phyloP scores from a whole-genome alignment of 345 rosid species.

The Passiflora organensis region DNA sequence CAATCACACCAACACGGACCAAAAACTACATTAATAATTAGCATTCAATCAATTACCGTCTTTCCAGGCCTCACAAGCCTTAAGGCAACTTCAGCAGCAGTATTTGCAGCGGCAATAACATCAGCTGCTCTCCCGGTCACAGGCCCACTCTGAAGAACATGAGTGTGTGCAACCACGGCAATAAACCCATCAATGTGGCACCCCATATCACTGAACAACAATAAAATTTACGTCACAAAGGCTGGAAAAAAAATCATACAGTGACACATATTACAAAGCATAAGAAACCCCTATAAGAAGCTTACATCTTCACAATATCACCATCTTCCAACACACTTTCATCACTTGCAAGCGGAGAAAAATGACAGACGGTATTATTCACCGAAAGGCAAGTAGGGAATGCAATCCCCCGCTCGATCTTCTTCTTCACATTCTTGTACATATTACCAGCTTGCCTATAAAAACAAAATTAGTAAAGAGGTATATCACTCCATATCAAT shows the following conservation, averaged over 20 bases:
- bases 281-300: neutral
- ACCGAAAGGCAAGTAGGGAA: conserved; percentile 93
- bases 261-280: neutral
- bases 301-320: conserved; percentile 86
- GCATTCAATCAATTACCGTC: conserved; percentile 44
- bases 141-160: conserved; percentile 71
- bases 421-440: conserved; percentile 93
- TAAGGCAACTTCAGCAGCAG: conserved; percentile 97
- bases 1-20: neutral
- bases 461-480: neutral
- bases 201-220: conserved; percentile 71
- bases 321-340: conserved; percentile 75
- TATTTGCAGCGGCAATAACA: conserved; percentile 85
- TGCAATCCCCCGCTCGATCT: conserved; percentile 90
- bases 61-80: conserved; percentile 97
- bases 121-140: conserved; percentile 76
- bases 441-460: conserved; percentile 75
- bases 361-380: conserved; percentile 81
- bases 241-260: neutral
- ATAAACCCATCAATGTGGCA: conserved; percentile 98
- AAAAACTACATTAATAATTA: too few species aligned
- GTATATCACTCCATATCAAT: neutral
- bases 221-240: conserved; percentile 4
- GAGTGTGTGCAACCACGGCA: conserved; percentile 87
- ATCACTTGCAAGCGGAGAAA: conserved; percentile 84